Conservation (phyloP, 1,139 yeast species). For the Zygoascus meyerae region DNA sequence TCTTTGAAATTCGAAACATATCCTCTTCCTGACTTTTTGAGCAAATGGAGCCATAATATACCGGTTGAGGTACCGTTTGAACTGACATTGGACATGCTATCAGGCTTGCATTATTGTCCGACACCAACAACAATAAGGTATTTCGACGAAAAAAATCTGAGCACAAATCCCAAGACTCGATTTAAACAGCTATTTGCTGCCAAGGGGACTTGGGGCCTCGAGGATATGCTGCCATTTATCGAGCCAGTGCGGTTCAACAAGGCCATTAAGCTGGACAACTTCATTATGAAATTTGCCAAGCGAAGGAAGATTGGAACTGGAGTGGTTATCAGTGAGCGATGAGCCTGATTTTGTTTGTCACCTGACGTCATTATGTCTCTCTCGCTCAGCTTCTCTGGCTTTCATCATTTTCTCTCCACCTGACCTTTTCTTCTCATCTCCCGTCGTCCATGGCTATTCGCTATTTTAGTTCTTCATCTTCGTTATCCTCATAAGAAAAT, state of each 20-base stretch:
- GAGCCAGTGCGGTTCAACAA: constrained; percentile 40
- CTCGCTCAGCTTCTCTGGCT: too few species aligned
- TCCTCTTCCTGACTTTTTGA: constrained; percentile 14
- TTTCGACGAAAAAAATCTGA: constrained; percentile 45
- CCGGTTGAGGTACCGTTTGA: constrained; percentile 39
- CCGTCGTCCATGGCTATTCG: too few species aligned
- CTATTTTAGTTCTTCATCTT: too few species aligned
- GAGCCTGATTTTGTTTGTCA: too few species aligned
- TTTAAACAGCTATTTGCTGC: constrained; percentile 57
- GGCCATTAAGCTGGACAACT: constrained; percentile 19
- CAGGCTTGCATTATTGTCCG: constrained; percentile 53
- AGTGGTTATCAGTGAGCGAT: constrained; percentile 29
- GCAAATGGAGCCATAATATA: constrained; percentile 24
- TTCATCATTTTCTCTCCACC: not conserved
- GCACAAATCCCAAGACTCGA: constrained; percentile 49
- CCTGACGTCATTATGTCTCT: too few species aligned
- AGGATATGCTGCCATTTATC: constrained; percentile 68
- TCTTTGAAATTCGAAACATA: constrained; percentile 26
- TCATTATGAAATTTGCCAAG: constrained; percentile 54
- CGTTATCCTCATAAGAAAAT: too few species aligned
- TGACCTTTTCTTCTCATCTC: too few species aligned
- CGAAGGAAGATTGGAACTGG: constrained; percentile 54
- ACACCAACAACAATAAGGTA: constrained; percentile 43
- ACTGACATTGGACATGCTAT: constrained; percentile 46
- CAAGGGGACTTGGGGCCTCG: constrained; percentile 62